Evolutionary conservation across 164 flowering plant genomes (phyloP).

Genomic region (Macadamia tetraphylla): DNA sequence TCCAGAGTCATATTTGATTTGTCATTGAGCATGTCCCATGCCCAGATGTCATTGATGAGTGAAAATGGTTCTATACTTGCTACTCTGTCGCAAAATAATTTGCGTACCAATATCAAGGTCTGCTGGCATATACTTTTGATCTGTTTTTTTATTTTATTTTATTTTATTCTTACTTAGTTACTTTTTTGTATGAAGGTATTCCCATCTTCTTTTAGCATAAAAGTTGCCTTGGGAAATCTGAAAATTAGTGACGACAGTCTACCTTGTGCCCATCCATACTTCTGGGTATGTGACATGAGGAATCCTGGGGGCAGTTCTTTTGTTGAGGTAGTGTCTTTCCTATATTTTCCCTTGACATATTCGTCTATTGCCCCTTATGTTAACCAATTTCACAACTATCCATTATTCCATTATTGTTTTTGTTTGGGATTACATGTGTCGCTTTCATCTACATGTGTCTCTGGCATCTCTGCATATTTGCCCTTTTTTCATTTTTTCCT

Average conservation of each 20-base stretch:
- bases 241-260: conserved; percentile 90
- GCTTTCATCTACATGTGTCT: too few relatives aligned
- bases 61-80: conserved; percentile 81
- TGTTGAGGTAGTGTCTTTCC: conserved; percentile 66
- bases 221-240: conserved; percentile 86
- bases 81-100: conserved; percentile 79
- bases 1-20: conserved; percentile 71
- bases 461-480: too few relatives aligned
- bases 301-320: conserved; percentile 93
- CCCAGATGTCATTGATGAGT: conserved; percentile 75
- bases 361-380: not conserved
- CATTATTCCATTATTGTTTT: not conserved
- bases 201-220: conserved; percentile 87
- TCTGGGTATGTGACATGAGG: conserved; percentile 97
- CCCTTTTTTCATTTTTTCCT: too few relatives aligned
- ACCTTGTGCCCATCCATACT: conserved; percentile 57
- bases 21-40: conserved; percentile 73
- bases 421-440: too few relatives aligned
- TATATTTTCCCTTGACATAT: not conserved
- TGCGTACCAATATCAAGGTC: conserved; percentile 86
- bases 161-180: not conserved
- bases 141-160: not conserved
- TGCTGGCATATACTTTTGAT: conserved; percentile 3
- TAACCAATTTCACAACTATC: not conserved
- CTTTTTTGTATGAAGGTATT: conserved; percentile 50